Conservation (phyloP, 148 eudicot species). For the Vaccinium myrtillus region DNA sequence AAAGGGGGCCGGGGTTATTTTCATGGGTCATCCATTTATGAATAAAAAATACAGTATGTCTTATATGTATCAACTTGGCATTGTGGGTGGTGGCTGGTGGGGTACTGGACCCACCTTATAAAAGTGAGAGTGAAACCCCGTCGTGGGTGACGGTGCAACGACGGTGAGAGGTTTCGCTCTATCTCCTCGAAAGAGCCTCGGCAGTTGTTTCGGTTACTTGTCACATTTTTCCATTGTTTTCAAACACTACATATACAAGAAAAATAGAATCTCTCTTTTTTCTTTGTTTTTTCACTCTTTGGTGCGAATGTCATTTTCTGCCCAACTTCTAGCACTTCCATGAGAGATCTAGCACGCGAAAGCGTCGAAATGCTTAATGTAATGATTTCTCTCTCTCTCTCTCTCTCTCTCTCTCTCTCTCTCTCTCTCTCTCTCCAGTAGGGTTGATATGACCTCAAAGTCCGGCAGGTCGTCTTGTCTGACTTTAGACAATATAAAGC, state of each 20-base stretch:
- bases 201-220: constrained; percentile 40
- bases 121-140: background rate
- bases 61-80: background rate
- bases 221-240: constrained; percentile 13
- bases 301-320: background rate
- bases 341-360: background rate
- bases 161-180: constrained; percentile 1
- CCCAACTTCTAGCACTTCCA: background rate
- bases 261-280: background rate
- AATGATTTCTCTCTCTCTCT: too few relatives aligned
- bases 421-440: too few relatives aligned
- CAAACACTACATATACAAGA: too few relatives aligned
- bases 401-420: too few relatives aligned
- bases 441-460: too few relatives aligned
- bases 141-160: background rate
- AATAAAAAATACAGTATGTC: background rate
- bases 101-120: background rate
- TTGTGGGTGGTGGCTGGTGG: constrained; percentile 5
- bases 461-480: too few relatives aligned
- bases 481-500: background rate
- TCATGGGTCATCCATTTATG: background rate
- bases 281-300: background rate
- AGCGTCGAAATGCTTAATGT: too few relatives aligned
- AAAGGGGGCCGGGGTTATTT: background rate
- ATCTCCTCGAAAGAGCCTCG: background rate